Percentiles rank a stretch among this genome's conserved stretches.
Conservation (phyloP, 768 basidiomycete species). For the Leucocoprinus birnbaumii region DNA sequence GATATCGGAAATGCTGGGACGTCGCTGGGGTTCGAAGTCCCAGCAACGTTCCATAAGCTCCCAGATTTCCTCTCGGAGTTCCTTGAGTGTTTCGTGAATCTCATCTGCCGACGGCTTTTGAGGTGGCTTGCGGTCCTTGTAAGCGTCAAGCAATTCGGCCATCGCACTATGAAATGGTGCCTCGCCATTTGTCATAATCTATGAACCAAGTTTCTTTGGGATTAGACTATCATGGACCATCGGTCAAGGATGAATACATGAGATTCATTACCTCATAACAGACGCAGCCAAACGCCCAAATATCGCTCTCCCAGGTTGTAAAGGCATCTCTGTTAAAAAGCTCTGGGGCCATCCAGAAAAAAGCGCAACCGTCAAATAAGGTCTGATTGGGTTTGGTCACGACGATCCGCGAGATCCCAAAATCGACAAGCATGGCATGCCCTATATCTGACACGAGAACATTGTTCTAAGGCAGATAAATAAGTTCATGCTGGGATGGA, state of each 20-base stretch:
- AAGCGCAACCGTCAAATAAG: neutral
- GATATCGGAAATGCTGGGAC: neutral
- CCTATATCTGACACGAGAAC: neutral
- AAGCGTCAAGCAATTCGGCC: neutral
- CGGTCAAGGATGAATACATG: neutral
- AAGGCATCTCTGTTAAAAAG: neutral
- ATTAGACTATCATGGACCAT: neutral
- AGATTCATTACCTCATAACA: conserved; percentile 1
- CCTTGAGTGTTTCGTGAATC: no score
- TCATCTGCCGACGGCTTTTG: neutral
- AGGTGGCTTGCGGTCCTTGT: neutral
- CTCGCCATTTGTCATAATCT: neutral
- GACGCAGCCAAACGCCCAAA: neutral
- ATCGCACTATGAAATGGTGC: neutral
- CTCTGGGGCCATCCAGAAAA: neutral
- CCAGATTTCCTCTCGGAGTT: neutral
- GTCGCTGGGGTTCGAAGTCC: neutral
- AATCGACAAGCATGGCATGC: neutral
- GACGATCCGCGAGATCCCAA: neutral
- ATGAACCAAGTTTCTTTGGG: neutral
- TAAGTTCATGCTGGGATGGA: neutral
- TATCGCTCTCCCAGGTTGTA: neutral
- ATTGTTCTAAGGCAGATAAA: neutral
- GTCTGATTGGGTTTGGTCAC: neutral
- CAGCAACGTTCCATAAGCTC: neutral